Evolutionary conservation across 1,139 yeast species (phyloP).

Genomic region (Blastobotrys malaysiensis): DNA sequence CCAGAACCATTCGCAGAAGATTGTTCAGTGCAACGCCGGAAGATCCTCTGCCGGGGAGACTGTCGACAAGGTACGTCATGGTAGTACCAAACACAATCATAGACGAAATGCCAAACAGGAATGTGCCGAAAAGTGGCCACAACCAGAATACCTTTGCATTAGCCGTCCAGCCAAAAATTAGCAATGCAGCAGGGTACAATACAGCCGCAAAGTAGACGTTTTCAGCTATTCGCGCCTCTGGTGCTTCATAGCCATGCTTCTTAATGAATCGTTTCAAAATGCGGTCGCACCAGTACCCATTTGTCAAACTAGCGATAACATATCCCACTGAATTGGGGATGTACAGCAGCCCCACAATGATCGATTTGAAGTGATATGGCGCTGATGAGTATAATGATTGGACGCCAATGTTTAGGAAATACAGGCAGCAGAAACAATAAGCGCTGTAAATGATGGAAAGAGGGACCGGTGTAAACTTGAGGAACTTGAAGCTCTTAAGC

Average conservation of each 20-base stretch:
- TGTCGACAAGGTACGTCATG: constrained; percentile 75
- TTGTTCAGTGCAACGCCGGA: constrained; percentile 85
- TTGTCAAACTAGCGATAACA: constrained; percentile 63
- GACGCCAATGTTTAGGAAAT: constrained; percentile 70
- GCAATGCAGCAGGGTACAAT: constrained; percentile 56
- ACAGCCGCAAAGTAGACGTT: constrained; percentile 63
- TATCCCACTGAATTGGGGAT: constrained; percentile 81
- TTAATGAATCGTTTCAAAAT: constrained; percentile 50
- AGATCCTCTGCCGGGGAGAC: constrained; percentile 83
- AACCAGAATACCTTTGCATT: constrained; percentile 66
- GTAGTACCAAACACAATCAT: constrained; percentile 83
- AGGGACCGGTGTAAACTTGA: constrained; percentile 63
- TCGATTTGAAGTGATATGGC: constrained; percentile 65
- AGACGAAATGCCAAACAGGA: constrained; percentile 73
- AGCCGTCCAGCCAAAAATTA: constrained; percentile 81
- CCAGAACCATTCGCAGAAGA: constrained; percentile 64
- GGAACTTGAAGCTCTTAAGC: constrained; percentile 23
- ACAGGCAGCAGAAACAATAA: constrained; percentile 61
- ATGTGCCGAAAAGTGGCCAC: constrained; percentile 69
- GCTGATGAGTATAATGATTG: constrained; percentile 54
- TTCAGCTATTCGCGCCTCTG: constrained; percentile 76
- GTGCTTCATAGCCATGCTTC: constrained; percentile 59
- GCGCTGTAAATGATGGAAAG: constrained; percentile 62
- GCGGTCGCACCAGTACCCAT: constrained; percentile 76
- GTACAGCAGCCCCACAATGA: constrained; percentile 69